Base-by-base conservation (phyloP, 768 basidiomycete genomes). In the Mycena belliarum region DNA sequence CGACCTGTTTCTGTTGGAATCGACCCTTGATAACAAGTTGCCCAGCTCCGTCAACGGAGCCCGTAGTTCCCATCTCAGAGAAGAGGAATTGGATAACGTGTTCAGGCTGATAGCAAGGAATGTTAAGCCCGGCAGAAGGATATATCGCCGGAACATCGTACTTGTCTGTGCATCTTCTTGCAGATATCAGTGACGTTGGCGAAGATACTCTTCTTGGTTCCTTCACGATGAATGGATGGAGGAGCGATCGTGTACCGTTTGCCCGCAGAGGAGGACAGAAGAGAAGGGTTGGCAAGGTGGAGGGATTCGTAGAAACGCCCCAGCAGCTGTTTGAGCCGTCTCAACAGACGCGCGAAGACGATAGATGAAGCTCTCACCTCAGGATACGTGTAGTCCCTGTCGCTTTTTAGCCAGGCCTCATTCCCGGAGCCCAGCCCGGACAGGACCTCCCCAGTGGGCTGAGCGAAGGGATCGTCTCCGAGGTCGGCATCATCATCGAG, bases 231-330 rank as follows among this genome's bases (percentile, higher is more conserved):
- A 49, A 98, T 87, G 60, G 91, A 90, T 16, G 97, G 97, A 15
- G 97, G 97, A 1, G 93, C 93, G 65, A 99, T 96, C 20, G 94
- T 98, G 79, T 98, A 97, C 23, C 95, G 89, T 79, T 95, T 98
- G 71, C 89, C 90, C 37, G 88, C 79, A 11, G 92, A 89, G 48
- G 83, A 85, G 46, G 79, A 85, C 65, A 89, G 89, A 50, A 93
- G 87, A 52, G 94, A 84, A 16, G 97, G 97, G 72, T 99, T 98
- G 46, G 95, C 92, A 21, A 91, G 88, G 67, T 97, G 97, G 8
- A 98, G 84, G 35, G 90, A 87, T 50, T 80, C 79, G 76, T 95
- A 98, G 78, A 98, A 97, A 38, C 97, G 91, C 20, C 85, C 87
- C 56, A 99, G 85, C 40, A 99, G 91, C 93, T 96, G 65, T n/a